Evolutionary conservation across 768 basidiomycete genomes (phyloP).

Genomic region (Candolleomyces aberdarensis): DNA sequence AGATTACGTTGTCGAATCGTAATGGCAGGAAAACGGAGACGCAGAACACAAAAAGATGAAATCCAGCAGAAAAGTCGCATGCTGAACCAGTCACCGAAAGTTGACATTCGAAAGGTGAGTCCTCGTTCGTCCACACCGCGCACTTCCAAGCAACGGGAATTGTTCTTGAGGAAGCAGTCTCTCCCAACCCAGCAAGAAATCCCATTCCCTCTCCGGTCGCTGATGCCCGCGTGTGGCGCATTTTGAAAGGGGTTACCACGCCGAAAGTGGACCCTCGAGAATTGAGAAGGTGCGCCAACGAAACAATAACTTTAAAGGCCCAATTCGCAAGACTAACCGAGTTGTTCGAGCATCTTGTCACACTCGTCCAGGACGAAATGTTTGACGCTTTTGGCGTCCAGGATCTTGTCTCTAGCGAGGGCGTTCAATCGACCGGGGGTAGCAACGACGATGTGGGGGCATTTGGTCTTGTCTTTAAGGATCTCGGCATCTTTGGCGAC

Average conservation of each 20-base stretch:
- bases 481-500: conserved; percentile 92
- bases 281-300: conserved; percentile 27
- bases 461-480: conserved; percentile 93
- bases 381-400: conserved; percentile 96
- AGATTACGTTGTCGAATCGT: conserved; percentile 55
- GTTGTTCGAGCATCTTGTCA: conserved; percentile 99
- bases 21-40: conserved; percentile 49
- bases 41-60: conserved; percentile 38
- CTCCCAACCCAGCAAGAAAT: conserved; percentile 6
- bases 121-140: not conserved
- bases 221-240: not conserved
- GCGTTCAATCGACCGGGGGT: conserved; percentile 98
- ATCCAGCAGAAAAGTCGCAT: conserved; percentile 11
- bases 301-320: conserved; percentile 50
- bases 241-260: not conserved
- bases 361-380: conserved; percentile 99
- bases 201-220: conserved; percentile 3
- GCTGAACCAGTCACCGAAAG: not conserved
- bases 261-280: not conserved
- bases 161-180: not conserved
- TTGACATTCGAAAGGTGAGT: not conserved
- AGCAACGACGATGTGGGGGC: conserved; percentile 98
- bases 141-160: not conserved
- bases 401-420: conserved; percentile 89
- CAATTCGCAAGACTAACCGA: conserved; percentile 97